Percentiles rank a stretch among this genome's conserved stretches.
These are phyloP conservation scores for Phaeotremella fagi DNA, from an alignment of 768 basidiomycete species.

Conservation along the genomic window DNA sequence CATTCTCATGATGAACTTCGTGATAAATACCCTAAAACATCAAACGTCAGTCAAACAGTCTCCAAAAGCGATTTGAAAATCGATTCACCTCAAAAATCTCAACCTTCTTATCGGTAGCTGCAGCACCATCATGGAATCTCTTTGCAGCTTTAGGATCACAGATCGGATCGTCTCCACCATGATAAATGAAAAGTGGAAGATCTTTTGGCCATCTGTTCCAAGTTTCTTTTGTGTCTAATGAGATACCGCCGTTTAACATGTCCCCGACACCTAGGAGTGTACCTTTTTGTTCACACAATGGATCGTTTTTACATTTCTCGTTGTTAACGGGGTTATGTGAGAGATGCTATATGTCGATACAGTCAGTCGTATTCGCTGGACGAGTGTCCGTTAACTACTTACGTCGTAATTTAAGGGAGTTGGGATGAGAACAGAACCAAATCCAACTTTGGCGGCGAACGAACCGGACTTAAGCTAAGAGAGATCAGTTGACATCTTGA, in stretches of 20 bases:
- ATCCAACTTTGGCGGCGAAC: slow-evolving; percentile 23
- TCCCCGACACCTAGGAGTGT: slow-evolving; percentile 30
- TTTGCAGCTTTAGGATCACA: slow-evolving; percentile 25
- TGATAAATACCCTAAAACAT: slow-evolving; percentile 32
- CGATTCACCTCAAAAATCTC: slow-evolving; percentile 31
- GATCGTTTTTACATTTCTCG: slow-evolving; percentile 22
- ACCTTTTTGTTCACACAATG: slow-evolving; percentile 36
- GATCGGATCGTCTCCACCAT: slow-evolving; percentile 35
- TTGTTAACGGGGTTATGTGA: slow-evolving; percentile 29
- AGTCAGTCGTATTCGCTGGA: background rate
- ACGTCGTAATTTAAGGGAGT: slow-evolving; percentile 29
- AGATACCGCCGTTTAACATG: slow-evolving; percentile 34
- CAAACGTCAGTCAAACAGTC: slow-evolving; percentile 4
- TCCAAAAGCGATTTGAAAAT: background rate
- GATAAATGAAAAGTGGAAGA: slow-evolving; percentile 36
- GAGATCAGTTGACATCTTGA: too few species aligned
- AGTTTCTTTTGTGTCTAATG: slow-evolving; percentile 12
- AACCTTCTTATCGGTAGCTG: slow-evolving; percentile 25
- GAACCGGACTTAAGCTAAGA: slow-evolving; percentile 29
- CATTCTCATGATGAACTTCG: slow-evolving; percentile 39
- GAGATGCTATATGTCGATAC: slow-evolving; percentile 18
- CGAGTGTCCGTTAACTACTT: background rate
- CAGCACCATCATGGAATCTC: slow-evolving; percentile 25
- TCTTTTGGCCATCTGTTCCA: slow-evolving; percentile 29
- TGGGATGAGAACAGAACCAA: slow-evolving; percentile 34